Conservation (phyloP, 1,284 basidiomycete species). For the Boletus subluridellus region DNA sequence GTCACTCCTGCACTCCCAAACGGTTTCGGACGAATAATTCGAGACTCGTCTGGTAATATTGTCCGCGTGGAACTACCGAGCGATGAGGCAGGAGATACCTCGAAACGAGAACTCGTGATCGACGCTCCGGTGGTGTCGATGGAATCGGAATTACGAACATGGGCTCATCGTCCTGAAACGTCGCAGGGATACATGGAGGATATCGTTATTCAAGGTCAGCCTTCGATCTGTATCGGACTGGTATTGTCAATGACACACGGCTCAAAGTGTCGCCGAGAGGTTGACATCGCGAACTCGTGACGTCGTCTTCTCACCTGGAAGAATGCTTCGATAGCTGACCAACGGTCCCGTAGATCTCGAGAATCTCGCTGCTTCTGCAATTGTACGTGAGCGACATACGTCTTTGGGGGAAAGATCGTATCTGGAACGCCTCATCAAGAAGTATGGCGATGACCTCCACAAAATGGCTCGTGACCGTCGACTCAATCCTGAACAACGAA, state of each 20-base stretch:
- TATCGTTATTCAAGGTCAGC: slow-evolving; percentile 39
- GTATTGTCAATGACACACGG: neutral
- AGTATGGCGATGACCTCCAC: slow-evolving; percentile 71
- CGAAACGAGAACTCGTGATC: slow-evolving; percentile 28
- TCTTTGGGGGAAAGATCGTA: slow-evolving; percentile 70
- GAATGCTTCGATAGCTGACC: slow-evolving; percentile 10
- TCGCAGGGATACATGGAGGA: neutral
- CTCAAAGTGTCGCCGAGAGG: neutral
- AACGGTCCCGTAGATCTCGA: slow-evolving; percentile 42
- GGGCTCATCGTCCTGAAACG: slow-evolving; percentile 14
- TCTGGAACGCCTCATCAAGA: slow-evolving; percentile 64
- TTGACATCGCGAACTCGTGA: neutral
- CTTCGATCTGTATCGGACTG: neutral
- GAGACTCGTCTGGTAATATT: slow-evolving; percentile 80
- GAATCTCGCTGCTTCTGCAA: slow-evolving; percentile 42
- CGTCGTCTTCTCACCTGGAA: neutral
- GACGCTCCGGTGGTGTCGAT: slow-evolving; percentile 24
- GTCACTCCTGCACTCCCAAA: slow-evolving; percentile 44
- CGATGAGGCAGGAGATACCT: slow-evolving; percentile 38
- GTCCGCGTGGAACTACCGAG: slow-evolving; percentile 71
- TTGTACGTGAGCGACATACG: slow-evolving; percentile 56
- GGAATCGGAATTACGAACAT: slow-evolving; percentile 20
- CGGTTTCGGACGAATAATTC: slow-evolving; percentile 81
- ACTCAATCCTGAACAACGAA: slow-evolving; percentile 84
- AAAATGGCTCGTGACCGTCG: slow-evolving; percentile 79